Base-by-base conservation (phyloP, 306 rosid genomes). In the Inga leiocalycina region DNA sequence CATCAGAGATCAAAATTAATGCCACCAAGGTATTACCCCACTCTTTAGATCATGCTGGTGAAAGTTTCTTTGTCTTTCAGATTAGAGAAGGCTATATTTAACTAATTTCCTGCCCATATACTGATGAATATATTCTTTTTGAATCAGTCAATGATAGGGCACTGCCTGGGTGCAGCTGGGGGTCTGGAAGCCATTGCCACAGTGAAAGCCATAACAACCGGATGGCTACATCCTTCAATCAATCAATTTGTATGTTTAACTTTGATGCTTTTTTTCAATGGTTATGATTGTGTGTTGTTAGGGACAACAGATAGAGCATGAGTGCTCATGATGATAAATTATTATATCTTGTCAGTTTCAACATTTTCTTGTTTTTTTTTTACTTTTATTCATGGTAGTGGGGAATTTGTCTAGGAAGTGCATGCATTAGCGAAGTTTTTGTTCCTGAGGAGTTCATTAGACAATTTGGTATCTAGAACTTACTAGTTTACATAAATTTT, bases 141-240 rank as follows among this genome's bases (percentile, higher is more conserved):
- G 71, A 80, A 72, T 80, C 95, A 97, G 99, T 97, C 98, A 79
- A 90, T 97, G 99, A 97, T 97, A 46, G 99, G 99, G 49, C 99
- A 97, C 83, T 92, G 99, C 87, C 99, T 97, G 49, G 98, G 99
- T 85, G 98, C 99, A 54, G 90, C 99, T 61, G 99, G 99, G 49
- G 99, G 99, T 83, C 88, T 97, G 94, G 99, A 97, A 92, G 99
- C 99, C 82, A 97, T 97, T 70, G 99, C 99, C 80, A 88, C 98
- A 0, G 90, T 97, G 74, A 97, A 97, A 93, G 99, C 99, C 88
- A 94, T 97, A 82, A 81, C 81, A 79, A 92, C 97, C 2, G 97
- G 99, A 85, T 97, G 99, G 98, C 77, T 97, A 80, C 99, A 97
- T 92, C 99, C 99, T 77, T 30, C 91, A 17, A 97, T 97, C 84